Conservation (phyloP, 768 basidiomycete species). For the Scleroderma citrinum region DNA sequence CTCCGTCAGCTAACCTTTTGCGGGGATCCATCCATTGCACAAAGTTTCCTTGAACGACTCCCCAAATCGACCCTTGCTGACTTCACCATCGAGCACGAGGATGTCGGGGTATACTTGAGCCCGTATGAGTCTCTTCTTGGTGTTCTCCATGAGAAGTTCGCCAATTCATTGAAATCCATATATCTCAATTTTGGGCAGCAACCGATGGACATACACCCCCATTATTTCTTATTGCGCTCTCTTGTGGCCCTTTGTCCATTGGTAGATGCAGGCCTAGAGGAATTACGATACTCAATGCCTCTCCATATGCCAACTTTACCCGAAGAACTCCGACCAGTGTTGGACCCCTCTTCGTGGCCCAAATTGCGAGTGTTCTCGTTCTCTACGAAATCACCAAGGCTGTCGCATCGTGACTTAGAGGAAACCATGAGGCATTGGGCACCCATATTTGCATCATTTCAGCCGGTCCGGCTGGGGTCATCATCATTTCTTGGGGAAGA, state of each 20-base stretch:
- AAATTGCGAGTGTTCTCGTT: conserved; percentile 3
- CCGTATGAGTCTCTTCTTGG: background rate
- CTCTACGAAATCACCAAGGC: background rate
- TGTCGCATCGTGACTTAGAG: background rate
- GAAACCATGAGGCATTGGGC: background rate
- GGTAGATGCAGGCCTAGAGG: conserved; percentile 1
- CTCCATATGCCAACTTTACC: background rate
- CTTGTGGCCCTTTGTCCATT: background rate
- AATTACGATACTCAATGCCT: background rate
- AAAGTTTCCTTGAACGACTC: conserved; percentile 1
- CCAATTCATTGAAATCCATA: conserved; percentile 2
- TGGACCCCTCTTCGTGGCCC: conserved; percentile 3
- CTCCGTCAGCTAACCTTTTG: conserved; percentile 1
- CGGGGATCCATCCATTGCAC: background rate
- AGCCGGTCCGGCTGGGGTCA: too few relatives aligned
- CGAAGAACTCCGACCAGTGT: background rate
- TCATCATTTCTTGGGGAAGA: too few relatives aligned
- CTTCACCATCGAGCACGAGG: conserved; percentile 2
- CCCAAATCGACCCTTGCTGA: background rate
- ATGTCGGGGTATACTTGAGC: background rate
- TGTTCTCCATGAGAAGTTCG: background rate
- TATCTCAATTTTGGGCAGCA: background rate
- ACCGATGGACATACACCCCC: background rate
- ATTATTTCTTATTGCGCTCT: background rate
- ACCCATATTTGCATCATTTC: too few relatives aligned